Percentiles rank a stretch among this genome's conserved stretches.
These are phyloP conservation scores for Leccinum incarnatum DNA, from an alignment of 768 basidiomycete species.

Conservation along the genomic window DNA sequence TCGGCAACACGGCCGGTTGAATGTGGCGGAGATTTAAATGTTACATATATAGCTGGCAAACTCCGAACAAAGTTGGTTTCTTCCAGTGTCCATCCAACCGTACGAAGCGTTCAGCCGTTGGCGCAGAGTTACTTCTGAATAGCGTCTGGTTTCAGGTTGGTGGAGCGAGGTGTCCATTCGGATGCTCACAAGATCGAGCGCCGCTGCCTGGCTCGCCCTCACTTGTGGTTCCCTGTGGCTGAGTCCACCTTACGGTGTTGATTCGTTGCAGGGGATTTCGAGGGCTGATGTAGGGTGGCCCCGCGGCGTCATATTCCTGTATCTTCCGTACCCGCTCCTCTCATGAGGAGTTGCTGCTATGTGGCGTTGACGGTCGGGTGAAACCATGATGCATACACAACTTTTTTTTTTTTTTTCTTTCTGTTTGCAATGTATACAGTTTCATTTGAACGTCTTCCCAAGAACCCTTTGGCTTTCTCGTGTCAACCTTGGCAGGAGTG, in stretches of 20 bases:
- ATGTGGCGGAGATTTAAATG: constrained; percentile 27
- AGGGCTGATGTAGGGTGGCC: constrained; percentile 43
- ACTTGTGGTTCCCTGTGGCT: constrained; percentile 31
- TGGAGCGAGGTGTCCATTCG: constrained; percentile 66
- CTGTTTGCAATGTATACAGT: background rate
- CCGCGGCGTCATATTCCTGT: constrained; percentile 79
- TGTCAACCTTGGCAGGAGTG: background rate
- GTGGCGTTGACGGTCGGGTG: constrained; percentile 78
- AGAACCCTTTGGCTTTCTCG: background rate
- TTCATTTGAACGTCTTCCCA: background rate
- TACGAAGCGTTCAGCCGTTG: constrained; percentile 57
- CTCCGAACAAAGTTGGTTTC: constrained; percentile 21
- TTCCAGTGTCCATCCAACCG: constrained; percentile 66
- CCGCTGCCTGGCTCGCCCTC: constrained; percentile 37
- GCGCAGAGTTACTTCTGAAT: constrained; percentile 48
- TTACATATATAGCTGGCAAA: constrained; percentile 28
- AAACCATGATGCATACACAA: constrained; percentile 77
- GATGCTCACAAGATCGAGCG: constrained; percentile 52
- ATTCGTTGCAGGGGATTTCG: constrained; percentile 40
- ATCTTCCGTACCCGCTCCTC: constrained; percentile 61
- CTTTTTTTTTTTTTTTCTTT: background rate
- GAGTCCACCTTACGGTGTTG: constrained; percentile 56
- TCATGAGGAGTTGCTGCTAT: constrained; percentile 36
- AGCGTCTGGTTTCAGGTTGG: constrained; percentile 68
- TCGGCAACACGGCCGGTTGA: constrained; percentile 13